Base-by-base conservation (phyloP, 2,329 filamentous ascomycete genomes). In the Setomelanomma holmii region DNA sequence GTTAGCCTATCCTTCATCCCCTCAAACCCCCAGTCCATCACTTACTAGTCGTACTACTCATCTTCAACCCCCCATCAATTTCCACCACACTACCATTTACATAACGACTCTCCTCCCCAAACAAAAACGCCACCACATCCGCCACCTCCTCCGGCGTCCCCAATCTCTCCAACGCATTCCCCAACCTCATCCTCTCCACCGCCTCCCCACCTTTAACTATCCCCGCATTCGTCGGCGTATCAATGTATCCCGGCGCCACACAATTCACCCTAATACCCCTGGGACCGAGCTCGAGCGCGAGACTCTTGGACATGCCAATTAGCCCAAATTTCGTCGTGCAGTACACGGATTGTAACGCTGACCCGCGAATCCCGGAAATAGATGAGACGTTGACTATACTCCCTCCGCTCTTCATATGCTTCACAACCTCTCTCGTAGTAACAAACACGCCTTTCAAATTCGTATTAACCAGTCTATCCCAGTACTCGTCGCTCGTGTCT, bases 41-140 rank as follows among this genome's bases (percentile, higher is more conserved):
- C 51, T 60, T 63, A 45, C 58, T 61, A 16, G 58, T 65, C 24
- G 63, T 68, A 57, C 61, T 67, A 50, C 54, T 66, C 64, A 65
- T 67, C 57, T 63, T 68, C n/a, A 72, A 49, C 23, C 71, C 75
- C 4, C 82, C 82, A 66, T 80, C 79, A 42, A 82, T 71, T 60
- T 81, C 78, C 40, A 81, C 67, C 16, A 82, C 75, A 58, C 71
- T 73, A 12, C 79, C 79, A 61, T 77, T 81, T 49, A 81, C 73
- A 70, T 81, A 82, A 52, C 72, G 65, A 24, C 69, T 70, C 45
- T 76, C 77, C 16, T 77, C 73, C 22, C 78, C 74, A 51, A 81
- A 77, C 62, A 82, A 64, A 63, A 81, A 82, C 6, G 76, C 74
- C 19, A 81, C 79, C 8, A 80, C 78, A 68, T 81, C 78, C 30